Evolutionary conservation across 148 eudicot species (phyloP), one percentile per base, ranked within the genome.

Genomic region (Nyssa sinensis): DNA sequence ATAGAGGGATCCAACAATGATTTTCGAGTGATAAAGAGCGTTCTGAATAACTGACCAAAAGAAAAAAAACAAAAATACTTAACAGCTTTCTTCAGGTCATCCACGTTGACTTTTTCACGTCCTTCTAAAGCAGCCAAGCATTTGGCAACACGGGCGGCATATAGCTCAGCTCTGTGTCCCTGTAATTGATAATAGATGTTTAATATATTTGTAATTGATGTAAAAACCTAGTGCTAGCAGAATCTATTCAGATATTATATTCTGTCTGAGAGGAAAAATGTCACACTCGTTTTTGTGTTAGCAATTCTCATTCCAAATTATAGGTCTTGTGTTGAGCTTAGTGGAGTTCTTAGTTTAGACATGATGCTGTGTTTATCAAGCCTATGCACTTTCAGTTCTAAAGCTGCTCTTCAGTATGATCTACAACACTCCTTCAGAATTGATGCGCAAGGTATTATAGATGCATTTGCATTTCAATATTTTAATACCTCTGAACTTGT

Each of bases 161-260:
- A 95, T 69, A 95, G 78, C 73, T 95, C 97, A 78, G 99, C 97
- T 75, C 99, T 84, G 81, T 95, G 99, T 71, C 99, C 99, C 99
- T 95, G 91, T 72, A 74, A 81, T 79, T 62, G 14, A 32, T 55
- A 67, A 35, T 12, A 72, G 27, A 62, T 23, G 62, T 70, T 35
- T 55, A 55, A 17, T 3, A 55, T 55, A 51, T n/a, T n/a, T n/a
- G 59, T 19, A 55, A 55, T 55, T 24, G 25, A 65, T 49, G 61
- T 47, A 72, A n/a, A 64, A 39, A 61, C 35, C 25, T 32, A 64
- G 51, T n/a, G 14, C 53, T 28, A 25, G 55, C 61, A 66, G 34
- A 55, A 17, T 55, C 27, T 12, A 14, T 32, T 19, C 47, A 74
- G 35, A 5, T 41, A 14, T 53, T 24, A 32, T 63, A 47, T 73